Evolutionary conservation across 2,329 filamentous ascomycete genomes (phyloP), one percentile per base, ranked within the genome.

Genomic region (Talaromyces pinophilus): DNA sequence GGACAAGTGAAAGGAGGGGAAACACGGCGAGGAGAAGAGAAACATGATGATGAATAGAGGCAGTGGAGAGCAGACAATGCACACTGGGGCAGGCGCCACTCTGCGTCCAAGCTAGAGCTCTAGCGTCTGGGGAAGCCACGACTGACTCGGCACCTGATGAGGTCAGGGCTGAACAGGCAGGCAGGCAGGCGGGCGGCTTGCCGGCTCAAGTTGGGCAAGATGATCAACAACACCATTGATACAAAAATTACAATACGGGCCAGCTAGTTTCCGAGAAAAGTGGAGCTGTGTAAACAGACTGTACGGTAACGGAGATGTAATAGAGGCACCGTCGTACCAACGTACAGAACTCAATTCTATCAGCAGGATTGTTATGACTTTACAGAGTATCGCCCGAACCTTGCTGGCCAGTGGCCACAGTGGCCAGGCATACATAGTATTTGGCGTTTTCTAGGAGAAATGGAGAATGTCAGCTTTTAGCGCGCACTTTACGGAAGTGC

Each of bases 151-250:
- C 30, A 54, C 8, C 22, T 55, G 30, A 35, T 55, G 52, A 55
- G 30, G 52, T 35, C 52, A 55, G 30, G n/a, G 17, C 28, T 54
- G 50, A 30, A 10, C 42, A 44, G 42, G 17, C 15, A 5, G 42
- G 17, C 15, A 5, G 5, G 13, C 17, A 5, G 30, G 19, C 44
- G 22, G 44, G 44, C 44, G 44, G 44, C 44, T 22, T 46, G 44
- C 44, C 44, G 44, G 44, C 35, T 30, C 50, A 17, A 52, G 25
- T 52, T 55, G 28, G 54, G 17, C 17, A 30, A 30, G 17, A 19
- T 46, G 57, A 60, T 60, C 57, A 60, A 46, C 57, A 60, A 60
- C 22, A 40, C 57, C 57, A 33, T 60, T 10, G 28, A 60, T 60
- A 60, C 57, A 8, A 60, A 46, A 60, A 46, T 60, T 60, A 60